Conservation (phyloP, 768 basidiomycete species). For the Pulveroboletus sp. region DNA sequence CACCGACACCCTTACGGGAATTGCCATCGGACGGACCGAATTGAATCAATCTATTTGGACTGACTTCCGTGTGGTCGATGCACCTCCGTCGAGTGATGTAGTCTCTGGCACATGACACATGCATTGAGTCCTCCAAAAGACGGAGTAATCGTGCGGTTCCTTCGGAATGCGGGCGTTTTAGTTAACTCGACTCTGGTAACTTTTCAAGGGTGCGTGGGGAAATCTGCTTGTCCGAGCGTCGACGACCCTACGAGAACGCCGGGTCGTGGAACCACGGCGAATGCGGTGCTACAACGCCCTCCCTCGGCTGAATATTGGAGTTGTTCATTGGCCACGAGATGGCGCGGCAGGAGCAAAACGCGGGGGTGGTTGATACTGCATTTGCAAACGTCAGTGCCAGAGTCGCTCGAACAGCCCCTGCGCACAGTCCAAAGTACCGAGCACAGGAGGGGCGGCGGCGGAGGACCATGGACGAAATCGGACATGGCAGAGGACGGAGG, state of each 20-base stretch:
- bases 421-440: background rate
- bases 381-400: too few relatives aligned
- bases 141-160: background rate
- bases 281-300: background rate
- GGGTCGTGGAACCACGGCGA: background rate
- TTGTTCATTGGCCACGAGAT: background rate
- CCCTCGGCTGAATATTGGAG: too few relatives aligned
- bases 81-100: background rate
- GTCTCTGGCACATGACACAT: too few relatives aligned
- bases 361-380: background rate
- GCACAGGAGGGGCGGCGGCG: background rate
- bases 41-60: background rate
- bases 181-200: constrained; percentile 1
- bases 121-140: background rate
- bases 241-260: background rate
- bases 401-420: background rate
- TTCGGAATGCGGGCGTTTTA: constrained; percentile 5
- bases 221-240: background rate
- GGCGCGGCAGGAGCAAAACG: background rate
- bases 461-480: background rate
- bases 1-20: constrained; percentile 9
- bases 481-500: background rate
- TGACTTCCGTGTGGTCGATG: background rate
- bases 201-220: constrained; percentile 2
- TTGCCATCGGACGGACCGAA: constrained; percentile 8